phyloP scores from a whole-genome alignment of 2,329 filamentous ascomycete species.

The Ceratocystis variospora region DNA sequence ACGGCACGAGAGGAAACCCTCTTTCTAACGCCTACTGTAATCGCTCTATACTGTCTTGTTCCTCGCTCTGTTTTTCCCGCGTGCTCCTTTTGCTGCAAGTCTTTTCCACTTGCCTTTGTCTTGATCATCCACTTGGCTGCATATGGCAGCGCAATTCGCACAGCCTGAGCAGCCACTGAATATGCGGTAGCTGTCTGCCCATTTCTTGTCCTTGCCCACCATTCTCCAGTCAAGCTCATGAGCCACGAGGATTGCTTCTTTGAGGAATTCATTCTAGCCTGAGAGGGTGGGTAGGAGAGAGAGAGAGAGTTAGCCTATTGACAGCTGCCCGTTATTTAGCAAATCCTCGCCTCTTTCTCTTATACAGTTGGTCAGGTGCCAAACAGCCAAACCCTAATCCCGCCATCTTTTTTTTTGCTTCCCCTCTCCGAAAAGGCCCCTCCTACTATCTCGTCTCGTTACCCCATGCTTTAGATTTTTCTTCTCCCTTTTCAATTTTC shows the following conservation, averaged over 20 bases:
- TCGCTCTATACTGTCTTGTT: not conserved
- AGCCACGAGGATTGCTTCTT: not conserved
- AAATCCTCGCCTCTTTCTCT: not conserved
- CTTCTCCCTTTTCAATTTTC: not conserved
- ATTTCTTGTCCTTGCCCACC: not conserved
- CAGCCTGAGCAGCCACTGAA: not conserved
- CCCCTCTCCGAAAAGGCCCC: not conserved
- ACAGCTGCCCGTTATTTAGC: not conserved
- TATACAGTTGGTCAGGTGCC: not conserved
- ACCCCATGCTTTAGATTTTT: slow-evolving; percentile 3
- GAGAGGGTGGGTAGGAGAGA: no score
- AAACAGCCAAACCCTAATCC: slow-evolving; percentile 1
- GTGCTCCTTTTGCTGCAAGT: not conserved
- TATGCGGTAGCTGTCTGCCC: not conserved
- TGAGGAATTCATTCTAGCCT: not conserved
- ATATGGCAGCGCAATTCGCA: not conserved
- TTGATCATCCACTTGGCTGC: not conserved
- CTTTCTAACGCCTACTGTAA: not conserved
- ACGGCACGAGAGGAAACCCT: not conserved
- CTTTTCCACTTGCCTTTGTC: not conserved
- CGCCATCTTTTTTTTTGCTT: slow-evolving; percentile 9
- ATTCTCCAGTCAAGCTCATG: not conserved
- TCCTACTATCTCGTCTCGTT: not conserved
- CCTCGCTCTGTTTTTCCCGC: not conserved
- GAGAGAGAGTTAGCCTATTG: not conserved